These are phyloP conservation scores for Ceratocystis colombiana DNA, from an alignment of 2,329 filamentous ascomycete species.

Conservation along the genomic window DNA sequence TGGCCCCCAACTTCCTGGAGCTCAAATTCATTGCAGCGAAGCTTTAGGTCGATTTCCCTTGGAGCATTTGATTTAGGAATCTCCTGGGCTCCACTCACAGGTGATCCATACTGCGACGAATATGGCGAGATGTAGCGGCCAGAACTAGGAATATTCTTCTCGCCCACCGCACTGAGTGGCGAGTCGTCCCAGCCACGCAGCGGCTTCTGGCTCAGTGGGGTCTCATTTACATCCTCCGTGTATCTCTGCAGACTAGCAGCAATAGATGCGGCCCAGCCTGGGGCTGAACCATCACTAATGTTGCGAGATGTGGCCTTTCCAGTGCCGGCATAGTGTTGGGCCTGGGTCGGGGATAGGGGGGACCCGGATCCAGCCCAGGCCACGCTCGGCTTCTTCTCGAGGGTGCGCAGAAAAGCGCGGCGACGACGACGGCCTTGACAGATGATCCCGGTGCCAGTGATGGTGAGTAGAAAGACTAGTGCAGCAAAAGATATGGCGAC, in stretches of 20 bases:
- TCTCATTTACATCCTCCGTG: slow-evolving; percentile 33
- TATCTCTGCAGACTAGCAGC: slow-evolving; percentile 5
- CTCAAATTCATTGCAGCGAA: slow-evolving; percentile 39
- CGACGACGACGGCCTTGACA: slow-evolving; percentile 48
- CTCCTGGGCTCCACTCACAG: slow-evolving; percentile 34
- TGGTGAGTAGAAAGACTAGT: slow-evolving; percentile 39
- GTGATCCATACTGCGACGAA: slow-evolving; percentile 49
- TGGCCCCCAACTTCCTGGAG: slow-evolving; percentile 37
- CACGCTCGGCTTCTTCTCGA: slow-evolving; percentile 33
- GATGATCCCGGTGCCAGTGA: slow-evolving; percentile 45
- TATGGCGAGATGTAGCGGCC: slow-evolving; percentile 49
- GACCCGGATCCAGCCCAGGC: slow-evolving; percentile 18
- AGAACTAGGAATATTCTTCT: slow-evolving; percentile 32
- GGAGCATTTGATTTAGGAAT: slow-evolving; percentile 7
- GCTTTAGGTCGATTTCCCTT: slow-evolving; percentile 26
- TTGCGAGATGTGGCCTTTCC: slow-evolving; percentile 20
- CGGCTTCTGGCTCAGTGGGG: slow-evolving; percentile 46
- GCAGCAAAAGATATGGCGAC: slow-evolving; percentile 49
- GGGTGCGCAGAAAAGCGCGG: slow-evolving; percentile 41
- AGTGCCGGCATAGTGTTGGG: not conserved
- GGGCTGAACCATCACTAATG: not conserved
- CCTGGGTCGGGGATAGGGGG: slow-evolving; percentile 29
- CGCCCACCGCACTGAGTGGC: slow-evolving; percentile 38
- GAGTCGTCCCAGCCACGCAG: slow-evolving; percentile 46
- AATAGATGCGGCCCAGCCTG: slow-evolving; percentile 18